phyloP scores from a whole-genome alignment of 306 rosid genomes.

The Trichosanthes cucumerina region DNA sequence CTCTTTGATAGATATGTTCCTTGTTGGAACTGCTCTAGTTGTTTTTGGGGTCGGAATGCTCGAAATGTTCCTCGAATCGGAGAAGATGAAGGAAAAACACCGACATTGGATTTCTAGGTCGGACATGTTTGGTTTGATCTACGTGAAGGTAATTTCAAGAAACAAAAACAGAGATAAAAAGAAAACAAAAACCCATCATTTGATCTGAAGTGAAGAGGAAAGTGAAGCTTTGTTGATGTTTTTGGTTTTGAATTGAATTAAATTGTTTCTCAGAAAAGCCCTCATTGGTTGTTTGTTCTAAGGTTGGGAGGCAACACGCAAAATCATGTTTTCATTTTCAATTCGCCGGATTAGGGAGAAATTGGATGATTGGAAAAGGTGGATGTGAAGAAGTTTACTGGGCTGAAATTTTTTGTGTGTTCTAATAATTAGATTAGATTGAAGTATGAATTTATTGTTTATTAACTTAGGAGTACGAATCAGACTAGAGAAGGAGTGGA shows the following conservation, averaged over 20 bases:
- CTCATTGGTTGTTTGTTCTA: neutral
- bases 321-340: no score
- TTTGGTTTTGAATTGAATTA: neutral
- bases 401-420: no score
- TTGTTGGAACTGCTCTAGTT: conserved; percentile 42
- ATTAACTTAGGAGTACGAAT: no score
- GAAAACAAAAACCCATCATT: no score
- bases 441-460: no score
- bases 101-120: conserved; percentile 17
- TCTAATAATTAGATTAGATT: no score
- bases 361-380: no score
- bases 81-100: conserved; percentile 12
- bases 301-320: no score
- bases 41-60: conserved; percentile 35
- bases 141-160: conserved; percentile 25
- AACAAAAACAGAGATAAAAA: no score
- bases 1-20: conserved; percentile 33
- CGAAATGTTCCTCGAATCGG: conserved; percentile 31
- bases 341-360: no score
- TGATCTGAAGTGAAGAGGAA: neutral
- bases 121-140: conserved; percentile 32
- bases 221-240: neutral
- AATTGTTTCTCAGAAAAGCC: conserved; percentile 20
- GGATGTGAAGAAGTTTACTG: no score
- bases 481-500: no score